Evolutionary conservation across 2,329 filamentous ascomycete species (phyloP).

Genomic region (Bipolaris gigantea): DNA sequence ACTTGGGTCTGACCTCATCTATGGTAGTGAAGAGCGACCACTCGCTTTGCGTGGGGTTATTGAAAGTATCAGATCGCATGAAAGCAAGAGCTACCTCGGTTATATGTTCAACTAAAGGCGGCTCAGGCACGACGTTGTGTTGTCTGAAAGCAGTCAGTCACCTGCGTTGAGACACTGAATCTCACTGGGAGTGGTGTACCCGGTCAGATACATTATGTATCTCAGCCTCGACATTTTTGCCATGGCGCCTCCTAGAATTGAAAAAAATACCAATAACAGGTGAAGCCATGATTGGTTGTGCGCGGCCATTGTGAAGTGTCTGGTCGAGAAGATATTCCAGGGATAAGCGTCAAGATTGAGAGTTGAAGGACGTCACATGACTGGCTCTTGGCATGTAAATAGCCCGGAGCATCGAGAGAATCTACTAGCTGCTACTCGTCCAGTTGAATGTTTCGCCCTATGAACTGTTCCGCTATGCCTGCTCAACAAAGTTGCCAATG

Average conservation of each 20-base stretch:
- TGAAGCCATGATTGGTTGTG: background rate
- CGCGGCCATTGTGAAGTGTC: background rate
- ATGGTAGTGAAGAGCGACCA: conserved; percentile 37
- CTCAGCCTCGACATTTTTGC: background rate
- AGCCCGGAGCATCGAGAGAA: no score
- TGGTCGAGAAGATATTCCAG: background rate
- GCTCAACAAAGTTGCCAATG: no score
- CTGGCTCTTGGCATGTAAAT: background rate
- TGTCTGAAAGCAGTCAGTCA: conserved; percentile 19
- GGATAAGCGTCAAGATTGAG: background rate
- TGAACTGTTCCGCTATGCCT: no score
- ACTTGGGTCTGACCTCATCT: conserved; percentile 46
- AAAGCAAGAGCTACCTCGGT: conserved; percentile 39
- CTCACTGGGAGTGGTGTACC: background rate
- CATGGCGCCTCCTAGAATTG: background rate
- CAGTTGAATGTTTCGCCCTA: no score
- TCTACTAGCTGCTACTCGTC: no score
- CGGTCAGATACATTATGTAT: conserved; percentile 7
- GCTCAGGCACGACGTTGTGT: conserved; percentile 31
- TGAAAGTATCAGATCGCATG: conserved; percentile 36
- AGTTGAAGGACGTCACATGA: background rate
- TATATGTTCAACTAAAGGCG: conserved; percentile 18
- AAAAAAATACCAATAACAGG: background rate
- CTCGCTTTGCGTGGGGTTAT: conserved; percentile 18
- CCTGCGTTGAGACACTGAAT: background rate